phyloP scores from a whole-genome alignment of 495 filamentous ascomycete species.

The Neohortaea acidophila region DNA sequence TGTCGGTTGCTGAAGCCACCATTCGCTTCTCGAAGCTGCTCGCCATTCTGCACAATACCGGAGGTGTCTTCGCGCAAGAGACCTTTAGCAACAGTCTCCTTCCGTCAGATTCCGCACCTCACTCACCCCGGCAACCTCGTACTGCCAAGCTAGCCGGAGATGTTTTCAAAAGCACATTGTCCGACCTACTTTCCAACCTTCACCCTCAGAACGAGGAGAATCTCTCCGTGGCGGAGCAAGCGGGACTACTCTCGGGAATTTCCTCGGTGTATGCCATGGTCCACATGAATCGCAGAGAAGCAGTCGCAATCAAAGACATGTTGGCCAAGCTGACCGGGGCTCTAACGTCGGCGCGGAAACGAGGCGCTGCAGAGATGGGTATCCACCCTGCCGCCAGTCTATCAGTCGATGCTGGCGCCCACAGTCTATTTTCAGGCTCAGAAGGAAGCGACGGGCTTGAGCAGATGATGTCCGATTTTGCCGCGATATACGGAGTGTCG shows the following conservation, averaged over 20 bases:
- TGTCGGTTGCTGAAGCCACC: conserved; percentile 52
- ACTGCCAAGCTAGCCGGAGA: too few species aligned
- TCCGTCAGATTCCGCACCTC: too few species aligned
- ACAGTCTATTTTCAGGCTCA: background rate
- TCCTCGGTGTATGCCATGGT: conserved; percentile 63
- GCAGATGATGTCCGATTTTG: conserved; percentile 18
- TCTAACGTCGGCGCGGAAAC: conserved; percentile 79
- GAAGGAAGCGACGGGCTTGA: conserved; percentile 14
- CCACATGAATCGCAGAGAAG: conserved; percentile 72
- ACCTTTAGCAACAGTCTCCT: too few species aligned
- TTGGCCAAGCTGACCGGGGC: conserved; percentile 68
- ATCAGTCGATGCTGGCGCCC: conserved; percentile 6
- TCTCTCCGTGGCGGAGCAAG: conserved; percentile 46
- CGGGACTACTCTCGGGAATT: conserved; percentile 68
- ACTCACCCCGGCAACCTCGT: background rate
- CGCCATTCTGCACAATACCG: conserved; percentile 49
- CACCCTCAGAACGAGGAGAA: conserved; percentile 36
- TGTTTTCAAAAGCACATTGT: conserved; percentile 31
- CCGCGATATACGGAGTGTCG: conserved; percentile 20
- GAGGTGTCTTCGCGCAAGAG: conserved; percentile 33
- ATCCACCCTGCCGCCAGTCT: conserved; percentile 78
- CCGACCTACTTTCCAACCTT: conserved; percentile 52
- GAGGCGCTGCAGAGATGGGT: conserved; percentile 84
- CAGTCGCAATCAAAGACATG: conserved; percentile 69
- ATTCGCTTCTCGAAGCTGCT: conserved; percentile 66